Conservation (phyloP, 306 rosid genomes). For the Begonia peltatifolia region DNA sequence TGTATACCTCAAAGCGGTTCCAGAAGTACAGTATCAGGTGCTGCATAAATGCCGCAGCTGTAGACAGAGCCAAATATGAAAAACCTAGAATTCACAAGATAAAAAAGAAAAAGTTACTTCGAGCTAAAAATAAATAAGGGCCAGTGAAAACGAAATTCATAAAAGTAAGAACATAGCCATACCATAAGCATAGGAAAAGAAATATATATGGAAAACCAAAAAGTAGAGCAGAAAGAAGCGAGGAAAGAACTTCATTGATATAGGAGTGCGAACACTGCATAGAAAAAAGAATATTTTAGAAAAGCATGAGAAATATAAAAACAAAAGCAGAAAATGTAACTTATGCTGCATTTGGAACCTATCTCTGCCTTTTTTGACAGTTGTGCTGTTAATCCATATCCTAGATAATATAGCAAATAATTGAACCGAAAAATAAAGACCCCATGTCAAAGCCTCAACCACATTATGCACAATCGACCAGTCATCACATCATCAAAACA, state of each 20-base stretch:
- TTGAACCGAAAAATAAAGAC: no score
- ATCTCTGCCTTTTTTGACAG: no score
- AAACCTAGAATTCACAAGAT: constrained; percentile 43
- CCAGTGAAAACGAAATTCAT: neutral
- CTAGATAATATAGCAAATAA: no score
- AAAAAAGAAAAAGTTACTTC: neutral
- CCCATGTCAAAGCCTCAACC: no score
- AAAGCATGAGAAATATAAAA: constrained; percentile 1
- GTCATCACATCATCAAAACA: no score
- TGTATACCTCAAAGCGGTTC: constrained; percentile 86
- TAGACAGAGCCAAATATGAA: constrained; percentile 91
- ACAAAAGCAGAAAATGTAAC: no score
- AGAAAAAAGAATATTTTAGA: constrained; percentile 23
- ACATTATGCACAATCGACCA: no score
- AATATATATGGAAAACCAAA: constrained; percentile 92
- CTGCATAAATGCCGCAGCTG: constrained; percentile 96
- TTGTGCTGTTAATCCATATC: no score
- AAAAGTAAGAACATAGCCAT: constrained; percentile 8
- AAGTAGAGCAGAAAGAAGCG: constrained; percentile 96
- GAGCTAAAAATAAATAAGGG: neutral
- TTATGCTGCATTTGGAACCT: no score
- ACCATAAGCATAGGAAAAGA: constrained; percentile 93
- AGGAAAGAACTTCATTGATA: constrained; percentile 98
- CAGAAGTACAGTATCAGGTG: constrained; percentile 92
- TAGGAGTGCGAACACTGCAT: constrained; percentile 95